A percentile compares a stretch with the other conserved stretches of the same genome.
phyloP scores from a whole-genome alignment of 495 filamentous ascomycete genomes.

The Lasiosphaeriaceae sp. region DNA sequence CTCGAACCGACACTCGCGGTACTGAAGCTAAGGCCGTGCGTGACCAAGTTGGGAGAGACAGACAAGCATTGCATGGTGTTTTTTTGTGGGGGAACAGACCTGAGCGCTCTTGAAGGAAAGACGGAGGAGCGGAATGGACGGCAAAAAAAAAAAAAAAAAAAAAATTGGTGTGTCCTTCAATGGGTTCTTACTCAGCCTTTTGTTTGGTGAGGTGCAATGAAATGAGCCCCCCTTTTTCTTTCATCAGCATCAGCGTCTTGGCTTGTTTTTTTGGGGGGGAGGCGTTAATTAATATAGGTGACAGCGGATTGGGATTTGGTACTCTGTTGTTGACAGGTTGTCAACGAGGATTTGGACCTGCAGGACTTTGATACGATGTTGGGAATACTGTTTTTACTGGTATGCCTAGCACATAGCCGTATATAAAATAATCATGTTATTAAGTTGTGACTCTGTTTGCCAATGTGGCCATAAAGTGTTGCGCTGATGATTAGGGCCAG shows the following conservation, averaged over 20 bases:
- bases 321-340: constrained; percentile 1
- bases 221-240: constrained; percentile 3
- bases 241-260: constrained; percentile 24
- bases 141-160: no score
- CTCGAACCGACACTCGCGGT: constrained; percentile 34
- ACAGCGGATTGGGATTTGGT: not conserved
- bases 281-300: constrained; percentile 9
- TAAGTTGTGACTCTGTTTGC: not conserved
- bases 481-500: not conserved
- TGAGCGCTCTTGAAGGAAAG: no score
- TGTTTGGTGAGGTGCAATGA: constrained; percentile 1
- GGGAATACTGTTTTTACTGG: constrained; percentile 8
- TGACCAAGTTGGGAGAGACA: not conserved
- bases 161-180: no score
- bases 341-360: not conserved
- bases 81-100: not conserved
- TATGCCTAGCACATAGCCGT: constrained; percentile 9
- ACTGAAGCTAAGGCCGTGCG: constrained; percentile 8
- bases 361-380: not conserved
- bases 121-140: no score
- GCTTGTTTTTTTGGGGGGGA: constrained; percentile 7
- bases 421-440: constrained; percentile 2
- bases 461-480: not conserved
- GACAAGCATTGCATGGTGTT: not conserved
- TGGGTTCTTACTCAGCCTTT: not conserved